phyloP scores from a whole-genome alignment of 768 basidiomycete species.

The Gloeopeniophorella convolvens region DNA sequence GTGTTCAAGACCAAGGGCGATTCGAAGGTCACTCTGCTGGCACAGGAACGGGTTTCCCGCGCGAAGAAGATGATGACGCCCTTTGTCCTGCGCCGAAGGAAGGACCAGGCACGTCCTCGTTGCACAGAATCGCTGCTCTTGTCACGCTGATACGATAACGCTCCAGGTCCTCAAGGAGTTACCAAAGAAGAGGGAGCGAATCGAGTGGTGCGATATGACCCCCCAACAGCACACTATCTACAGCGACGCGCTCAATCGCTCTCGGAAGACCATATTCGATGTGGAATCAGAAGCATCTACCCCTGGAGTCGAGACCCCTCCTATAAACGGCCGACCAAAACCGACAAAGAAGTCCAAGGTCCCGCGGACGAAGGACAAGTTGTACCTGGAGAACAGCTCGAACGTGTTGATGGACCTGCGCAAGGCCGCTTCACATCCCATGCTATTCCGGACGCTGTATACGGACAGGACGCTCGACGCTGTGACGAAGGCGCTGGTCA shows the following conservation, averaged over 20 bases:
- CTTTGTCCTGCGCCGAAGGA: constrained; percentile 93
- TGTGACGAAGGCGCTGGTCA: constrained; percentile 77
- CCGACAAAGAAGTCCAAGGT: constrained; percentile 41
- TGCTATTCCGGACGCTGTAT: constrained; percentile 87
- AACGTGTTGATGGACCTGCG: constrained; percentile 97
- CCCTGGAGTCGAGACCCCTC: constrained; percentile 29
- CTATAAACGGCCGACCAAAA: constrained; percentile 25
- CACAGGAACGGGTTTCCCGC: constrained; percentile 86
- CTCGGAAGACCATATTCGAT: constrained; percentile 72
- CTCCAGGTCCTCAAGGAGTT: constrained; percentile 83
- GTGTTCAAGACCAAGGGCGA: constrained; percentile 99
- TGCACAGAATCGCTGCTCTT: not conserved
- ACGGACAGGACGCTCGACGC: constrained; percentile 66
- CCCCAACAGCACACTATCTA: constrained; percentile 77
- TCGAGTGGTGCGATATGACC: constrained; percentile 95
- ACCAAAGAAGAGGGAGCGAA: constrained; percentile 86
- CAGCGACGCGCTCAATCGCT: constrained; percentile 76
- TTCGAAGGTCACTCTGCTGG: constrained; percentile 78
- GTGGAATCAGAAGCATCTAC: constrained; percentile 25
- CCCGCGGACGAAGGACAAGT: constrained; percentile 51
- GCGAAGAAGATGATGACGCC: constrained; percentile 99
- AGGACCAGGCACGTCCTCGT: constrained; percentile 64
- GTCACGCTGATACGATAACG: not conserved
- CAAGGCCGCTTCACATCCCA: constrained; percentile 93
- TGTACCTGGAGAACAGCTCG: constrained; percentile 73